Percentiles rank a stretch among this genome's conserved stretches.
These are phyloP conservation scores for Brettanomyces nanus DNA, from an alignment of 805 yeast genomes.

Conservation along the genomic window DNA sequence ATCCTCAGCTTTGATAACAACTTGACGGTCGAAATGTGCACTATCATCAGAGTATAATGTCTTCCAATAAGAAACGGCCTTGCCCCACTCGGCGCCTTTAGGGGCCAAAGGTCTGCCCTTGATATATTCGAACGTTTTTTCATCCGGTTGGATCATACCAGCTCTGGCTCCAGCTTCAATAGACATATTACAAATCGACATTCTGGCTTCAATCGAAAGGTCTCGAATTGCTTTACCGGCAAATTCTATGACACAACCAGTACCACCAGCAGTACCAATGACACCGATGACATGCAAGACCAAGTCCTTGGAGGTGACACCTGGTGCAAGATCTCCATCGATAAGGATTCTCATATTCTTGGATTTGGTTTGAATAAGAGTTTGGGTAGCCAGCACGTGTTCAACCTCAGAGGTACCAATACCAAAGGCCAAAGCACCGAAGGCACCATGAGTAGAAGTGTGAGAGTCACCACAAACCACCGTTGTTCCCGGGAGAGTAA, in stretches of 20 bases:
- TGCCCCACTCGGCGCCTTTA: slow-evolving; percentile 88
- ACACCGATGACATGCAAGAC: slow-evolving; percentile 91
- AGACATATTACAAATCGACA: slow-evolving; percentile 99
- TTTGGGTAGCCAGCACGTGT: slow-evolving; percentile 97
- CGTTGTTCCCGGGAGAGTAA: slow-evolving; percentile 96
- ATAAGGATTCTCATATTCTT: slow-evolving; percentile 90
- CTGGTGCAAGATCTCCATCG: slow-evolving; percentile 76
- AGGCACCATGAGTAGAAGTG: slow-evolving; percentile 98
- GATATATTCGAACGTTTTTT: slow-evolving; percentile 77
- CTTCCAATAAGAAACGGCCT: slow-evolving; percentile 87
- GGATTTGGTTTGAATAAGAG: slow-evolving; percentile 87
- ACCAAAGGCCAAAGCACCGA: slow-evolving; percentile 96
- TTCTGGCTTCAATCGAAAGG: slow-evolving; percentile 93
- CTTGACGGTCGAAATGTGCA: slow-evolving; percentile 81
- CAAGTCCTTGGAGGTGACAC: slow-evolving; percentile 93
- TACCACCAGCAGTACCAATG: slow-evolving; percentile 99
- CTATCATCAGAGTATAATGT: slow-evolving; percentile 83
- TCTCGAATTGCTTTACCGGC: slow-evolving; percentile 91
- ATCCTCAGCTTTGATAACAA: slow-evolving; percentile 72
- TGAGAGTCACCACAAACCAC: slow-evolving; percentile 99
- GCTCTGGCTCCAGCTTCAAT: slow-evolving; percentile 99
- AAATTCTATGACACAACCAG: slow-evolving; percentile 94
- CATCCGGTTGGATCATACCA: slow-evolving; percentile 97
- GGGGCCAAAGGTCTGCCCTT: slow-evolving; percentile 95
- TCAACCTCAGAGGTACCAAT: slow-evolving; percentile 99